Conservation (phyloP, 805 yeast genomes). For the Candida verbasci region DNA sequence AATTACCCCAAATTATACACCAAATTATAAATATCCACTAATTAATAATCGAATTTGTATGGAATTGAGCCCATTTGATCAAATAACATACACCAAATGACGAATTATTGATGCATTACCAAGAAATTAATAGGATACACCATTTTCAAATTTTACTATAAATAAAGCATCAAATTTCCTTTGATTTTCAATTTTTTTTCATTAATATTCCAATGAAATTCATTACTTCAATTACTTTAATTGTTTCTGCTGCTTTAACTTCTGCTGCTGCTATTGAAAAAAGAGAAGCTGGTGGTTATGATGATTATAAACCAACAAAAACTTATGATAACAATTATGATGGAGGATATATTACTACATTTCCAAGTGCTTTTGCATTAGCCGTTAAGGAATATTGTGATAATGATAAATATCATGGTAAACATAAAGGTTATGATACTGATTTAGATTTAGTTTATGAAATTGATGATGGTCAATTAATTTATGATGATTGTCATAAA, state of each 20-base stretch:
- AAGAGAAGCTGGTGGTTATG: slow-evolving; percentile 5
- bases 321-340: background rate
- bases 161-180: too few species aligned
- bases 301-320: background rate
- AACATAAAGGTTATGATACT: background rate
- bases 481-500: background rate
- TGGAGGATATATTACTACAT: slow-evolving; percentile 1
- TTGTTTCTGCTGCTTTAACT: slow-evolving; percentile 1
- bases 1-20: too few species aligned
- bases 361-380: slow-evolving; percentile 3
- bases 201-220: background rate
- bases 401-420: too few species aligned
- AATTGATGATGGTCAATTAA: slow-evolving; percentile 3
- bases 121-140: background rate
- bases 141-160: too few species aligned
- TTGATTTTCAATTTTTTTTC: too few species aligned
- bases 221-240: slow-evolving; percentile 1
- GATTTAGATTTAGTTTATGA: slow-evolving; percentile 3
- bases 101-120: too few species aligned
- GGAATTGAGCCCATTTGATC: too few species aligned
- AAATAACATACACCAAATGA: too few species aligned
- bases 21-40: too few species aligned
- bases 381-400: slow-evolving; percentile 3
- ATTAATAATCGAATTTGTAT: too few species aligned
- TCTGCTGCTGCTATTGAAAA: slow-evolving; percentile 3